phyloP scores from a whole-genome alignment of 2,329 filamentous ascomycete species.

The Pseudocercospora eumusae region DNA sequence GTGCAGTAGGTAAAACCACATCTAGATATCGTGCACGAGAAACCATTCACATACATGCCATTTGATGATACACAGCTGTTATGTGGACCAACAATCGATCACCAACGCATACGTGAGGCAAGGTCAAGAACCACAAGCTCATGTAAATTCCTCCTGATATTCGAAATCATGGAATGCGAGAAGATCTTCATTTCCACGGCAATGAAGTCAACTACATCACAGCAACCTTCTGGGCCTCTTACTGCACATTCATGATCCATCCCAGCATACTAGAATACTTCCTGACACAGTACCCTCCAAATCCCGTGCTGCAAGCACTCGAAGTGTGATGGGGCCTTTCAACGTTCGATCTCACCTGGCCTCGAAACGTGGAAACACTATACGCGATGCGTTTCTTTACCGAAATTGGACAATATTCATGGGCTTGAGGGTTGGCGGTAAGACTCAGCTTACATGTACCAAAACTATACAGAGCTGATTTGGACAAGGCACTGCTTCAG shows the following conservation, averaged over 20 bases:
- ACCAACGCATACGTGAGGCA: constrained; percentile 6
- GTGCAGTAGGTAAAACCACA: not conserved
- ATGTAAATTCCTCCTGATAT: too few relatives aligned
- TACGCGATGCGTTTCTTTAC: constrained; percentile 1
- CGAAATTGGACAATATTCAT: not conserved
- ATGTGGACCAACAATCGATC: constrained; percentile 2
- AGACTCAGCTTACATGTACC: not conserved
- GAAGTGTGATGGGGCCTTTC: not conserved
- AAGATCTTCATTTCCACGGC: not conserved
- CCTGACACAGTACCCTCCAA: not conserved
- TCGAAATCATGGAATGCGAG: constrained; percentile 1
- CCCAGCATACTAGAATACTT: not conserved
- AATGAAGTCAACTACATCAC: constrained; percentile 2
- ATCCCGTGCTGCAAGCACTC: not conserved
- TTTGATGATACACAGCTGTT: not conserved
- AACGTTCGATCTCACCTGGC: not conserved
- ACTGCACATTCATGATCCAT: constrained; percentile 6
- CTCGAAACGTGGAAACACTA: not conserved
- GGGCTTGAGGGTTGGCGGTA: not conserved
- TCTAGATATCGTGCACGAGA: not conserved
- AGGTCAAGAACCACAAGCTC: not conserved
- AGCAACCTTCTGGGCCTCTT: not conserved
- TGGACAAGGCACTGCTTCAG: constrained; percentile 44
- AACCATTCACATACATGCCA: not conserved
- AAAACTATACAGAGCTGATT: not conserved